Evolutionary conservation across 352 stramenopile species (phyloP).

Genomic region (Phytophthora megakarya): DNA sequence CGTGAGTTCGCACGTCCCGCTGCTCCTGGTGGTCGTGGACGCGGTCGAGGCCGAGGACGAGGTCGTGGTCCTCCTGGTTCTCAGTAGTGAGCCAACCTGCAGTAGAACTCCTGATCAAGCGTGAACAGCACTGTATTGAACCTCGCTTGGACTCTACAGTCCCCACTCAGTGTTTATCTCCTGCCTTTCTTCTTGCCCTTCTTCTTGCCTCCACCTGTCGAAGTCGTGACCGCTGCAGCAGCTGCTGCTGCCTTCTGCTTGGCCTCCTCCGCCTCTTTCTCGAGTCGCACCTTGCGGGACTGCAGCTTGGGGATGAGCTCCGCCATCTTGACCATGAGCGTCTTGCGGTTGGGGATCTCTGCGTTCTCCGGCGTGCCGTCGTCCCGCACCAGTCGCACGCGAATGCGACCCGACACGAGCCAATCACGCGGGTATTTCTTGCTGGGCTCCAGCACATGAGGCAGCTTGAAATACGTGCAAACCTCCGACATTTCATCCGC

Average conservation of each 20-base stretch:
- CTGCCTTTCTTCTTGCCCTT: slow-evolving; percentile 89
- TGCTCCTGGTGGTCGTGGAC: slow-evolving; percentile 68
- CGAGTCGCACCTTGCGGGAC: slow-evolving; percentile 76
- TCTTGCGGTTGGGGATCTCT: slow-evolving; percentile 73
- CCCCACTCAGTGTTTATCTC: slow-evolving; percentile 55
- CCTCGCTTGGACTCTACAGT: slow-evolving; percentile 22
- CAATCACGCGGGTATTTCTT: slow-evolving; percentile 88
- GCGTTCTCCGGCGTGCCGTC: slow-evolving; percentile 70
- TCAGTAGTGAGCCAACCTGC: slow-evolving; percentile 12
- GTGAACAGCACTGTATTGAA: slow-evolving; percentile 27
- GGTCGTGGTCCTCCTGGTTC: slow-evolving; percentile 38
- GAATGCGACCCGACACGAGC: slow-evolving; percentile 70
- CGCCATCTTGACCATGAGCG: slow-evolving; percentile 87
- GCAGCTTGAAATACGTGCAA: slow-evolving; percentile 80
- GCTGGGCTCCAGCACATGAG: slow-evolving; percentile 76
- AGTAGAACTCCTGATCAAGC: slow-evolving; percentile 30
- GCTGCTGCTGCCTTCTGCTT: slow-evolving; percentile 48
- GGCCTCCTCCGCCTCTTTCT: slow-evolving; percentile 69
- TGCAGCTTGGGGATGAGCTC: slow-evolving; percentile 87
- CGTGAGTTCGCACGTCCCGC: slow-evolving; percentile 78
- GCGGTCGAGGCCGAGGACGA: slow-evolving; percentile 42
- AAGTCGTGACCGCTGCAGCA: slow-evolving; percentile 27
- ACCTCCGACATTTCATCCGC: slow-evolving; percentile 87
- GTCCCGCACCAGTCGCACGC: slow-evolving; percentile 66
- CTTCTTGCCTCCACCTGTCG: slow-evolving; percentile 70